Evolutionary conservation across 805 yeast genomes (phyloP), one percentile per base, ranked within the genome.

Genomic region (Monosporozyma siamensis): DNA sequence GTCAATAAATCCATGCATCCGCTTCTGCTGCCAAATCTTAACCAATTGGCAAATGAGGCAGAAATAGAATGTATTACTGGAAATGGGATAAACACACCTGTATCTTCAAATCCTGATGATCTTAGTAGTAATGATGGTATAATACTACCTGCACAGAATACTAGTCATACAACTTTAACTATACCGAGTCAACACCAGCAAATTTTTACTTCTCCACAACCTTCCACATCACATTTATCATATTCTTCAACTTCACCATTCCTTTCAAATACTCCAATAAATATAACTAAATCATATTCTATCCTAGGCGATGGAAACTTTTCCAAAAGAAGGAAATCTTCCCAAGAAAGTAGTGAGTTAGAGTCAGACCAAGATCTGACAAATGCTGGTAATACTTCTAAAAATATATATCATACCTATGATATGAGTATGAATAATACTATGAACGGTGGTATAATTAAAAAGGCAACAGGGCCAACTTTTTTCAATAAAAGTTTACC

Each of bases 1-100:
- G 39, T 38, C 20, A 44, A 43, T 30, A 38, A 23, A 27, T n/a
- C 37, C n/a, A 46, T 46, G 46, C 48, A 46, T 23, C 48, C 47
- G 12, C 34, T 44, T 11, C 23, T 44, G 20, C 17, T 44, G 17
- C 47, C 47, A 18, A 44, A 34, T 9, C 17, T 41, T 12, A 20
- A 26, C 15, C 22, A 37, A 4, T 25, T 37, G 10, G 17, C 22
- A 25, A 12, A 15, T 10, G 32, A 25, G n/a, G n/a, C n/a, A n/a
- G n/a, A n/a, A n/a, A n/a, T n/a, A n/a, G n/a, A n/a, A n/a, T n/a
- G n/a, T 26, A 18, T 3, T 6, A 27, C 7, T 12, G 18, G 11
- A 17, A 17, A 3, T 17, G 14, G 32, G 10, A 5, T 18, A 18
- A 20, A 32, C 18, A 18, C 24, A 31, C 21, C 18, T 31, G 7